A percentile compares a stretch with the other conserved stretches of the same genome.
phyloP scores from a whole-genome alignment of 2,329 filamentous ascomycete genomes.

The Paraphoma chrysanthemicola region DNA sequence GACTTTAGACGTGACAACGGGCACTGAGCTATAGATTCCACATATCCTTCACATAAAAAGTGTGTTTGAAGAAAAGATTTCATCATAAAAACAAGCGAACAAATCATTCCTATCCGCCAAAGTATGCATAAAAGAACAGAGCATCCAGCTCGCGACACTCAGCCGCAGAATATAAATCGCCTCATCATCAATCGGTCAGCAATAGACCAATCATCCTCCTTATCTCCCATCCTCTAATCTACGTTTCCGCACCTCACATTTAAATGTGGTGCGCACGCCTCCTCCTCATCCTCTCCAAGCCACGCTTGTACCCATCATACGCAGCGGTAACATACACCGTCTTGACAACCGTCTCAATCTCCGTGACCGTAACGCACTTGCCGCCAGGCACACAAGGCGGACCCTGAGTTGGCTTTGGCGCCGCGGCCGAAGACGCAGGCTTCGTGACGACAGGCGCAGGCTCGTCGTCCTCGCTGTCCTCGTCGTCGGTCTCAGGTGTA shows the following conservation, averaged over 20 bases:
- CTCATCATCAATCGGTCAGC: not conserved
- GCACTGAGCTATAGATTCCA: too few species aligned
- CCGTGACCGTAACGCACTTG: constrained; percentile 31
- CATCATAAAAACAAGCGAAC: not conserved
- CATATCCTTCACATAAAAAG: not conserved
- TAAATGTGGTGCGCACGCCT: constrained; percentile 9
- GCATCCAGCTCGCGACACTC: constrained; percentile 15
- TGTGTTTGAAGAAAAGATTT: not conserved
- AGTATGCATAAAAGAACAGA: constrained; percentile 10
- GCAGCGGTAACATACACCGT: constrained; percentile 35
- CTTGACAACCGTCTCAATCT: constrained; percentile 33
- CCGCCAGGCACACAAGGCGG: constrained; percentile 24
- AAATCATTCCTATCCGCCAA: not conserved
- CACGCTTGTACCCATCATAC: constrained; percentile 12
- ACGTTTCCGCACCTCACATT: not conserved
- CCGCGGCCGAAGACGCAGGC: constrained; percentile 20
- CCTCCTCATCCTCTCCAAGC: constrained; percentile 10
- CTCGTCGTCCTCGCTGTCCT: constrained; percentile 5
- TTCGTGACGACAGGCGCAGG: constrained; percentile 8
- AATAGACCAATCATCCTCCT: not conserved
- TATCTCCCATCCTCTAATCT: not conserved
- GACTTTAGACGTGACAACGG: too few species aligned
- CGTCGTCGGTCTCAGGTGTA: constrained; percentile 6
- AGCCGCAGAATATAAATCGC: constrained; percentile 18
- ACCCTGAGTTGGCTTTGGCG: constrained; percentile 26